Conservation (phyloP, 2,329 filamentous ascomycete species). For the Leptographium radiaticola region DNA sequence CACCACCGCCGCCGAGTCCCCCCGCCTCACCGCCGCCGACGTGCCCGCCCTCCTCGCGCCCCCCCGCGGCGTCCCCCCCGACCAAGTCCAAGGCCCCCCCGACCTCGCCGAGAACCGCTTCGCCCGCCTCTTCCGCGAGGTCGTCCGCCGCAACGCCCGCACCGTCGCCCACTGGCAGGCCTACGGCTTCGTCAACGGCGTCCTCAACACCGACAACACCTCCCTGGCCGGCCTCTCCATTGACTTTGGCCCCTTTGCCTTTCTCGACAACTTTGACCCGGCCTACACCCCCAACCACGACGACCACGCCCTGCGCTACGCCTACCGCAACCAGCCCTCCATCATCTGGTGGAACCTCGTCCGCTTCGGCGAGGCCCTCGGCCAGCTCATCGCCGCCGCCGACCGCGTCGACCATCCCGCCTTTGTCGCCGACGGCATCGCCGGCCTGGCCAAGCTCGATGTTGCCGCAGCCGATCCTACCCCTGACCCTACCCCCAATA, state of each 20-base stretch:
- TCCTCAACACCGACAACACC: constrained; percentile 96
- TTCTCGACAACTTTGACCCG: constrained; percentile 94
- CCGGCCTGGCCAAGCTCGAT: constrained; percentile 10
- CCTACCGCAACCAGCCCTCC: constrained; percentile 85
- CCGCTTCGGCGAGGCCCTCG: constrained; percentile 75
- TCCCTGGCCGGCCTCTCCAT: constrained; percentile 80
- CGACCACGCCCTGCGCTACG: constrained; percentile 75
- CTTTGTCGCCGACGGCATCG: constrained; percentile 62
- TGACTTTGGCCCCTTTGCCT: constrained; percentile 94
- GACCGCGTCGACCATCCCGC: constrained; percentile 53
- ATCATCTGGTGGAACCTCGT: constrained; percentile 99
- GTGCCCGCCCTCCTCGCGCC: constrained; percentile 1
- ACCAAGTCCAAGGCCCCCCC: constrained; percentile 22
- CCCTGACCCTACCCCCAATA: neutral
- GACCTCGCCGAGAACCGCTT: constrained; percentile 66
- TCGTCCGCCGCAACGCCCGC: constrained; percentile 70
- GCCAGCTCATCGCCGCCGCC: constrained; percentile 75
- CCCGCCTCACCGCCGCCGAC: no score
- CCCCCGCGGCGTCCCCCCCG: constrained; percentile 14
- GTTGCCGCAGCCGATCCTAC: neutral
- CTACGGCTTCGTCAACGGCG: constrained; percentile 98
- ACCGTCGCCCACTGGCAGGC: constrained; percentile 93
- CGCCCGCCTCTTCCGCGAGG: constrained; percentile 72
- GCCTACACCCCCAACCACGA: constrained; percentile 95
- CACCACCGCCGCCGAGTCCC: no score